Conservation (phyloP, 768 basidiomycete genomes). For the Phaeotremella fagi region DNA sequence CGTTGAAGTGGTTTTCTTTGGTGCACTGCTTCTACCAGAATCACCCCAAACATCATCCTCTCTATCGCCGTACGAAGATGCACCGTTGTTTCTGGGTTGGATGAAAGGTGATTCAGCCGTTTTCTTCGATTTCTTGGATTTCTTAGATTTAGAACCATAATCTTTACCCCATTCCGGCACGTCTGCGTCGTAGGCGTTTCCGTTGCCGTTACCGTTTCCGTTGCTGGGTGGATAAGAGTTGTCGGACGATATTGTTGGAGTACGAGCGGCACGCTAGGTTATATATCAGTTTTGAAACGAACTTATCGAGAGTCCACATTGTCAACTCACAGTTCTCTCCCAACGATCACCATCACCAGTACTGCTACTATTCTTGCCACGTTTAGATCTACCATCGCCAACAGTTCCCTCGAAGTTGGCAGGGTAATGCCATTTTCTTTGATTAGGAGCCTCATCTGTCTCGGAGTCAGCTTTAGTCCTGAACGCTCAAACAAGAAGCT, state of each 20-base stretch:
- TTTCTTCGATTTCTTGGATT: slow-evolving; percentile 10
- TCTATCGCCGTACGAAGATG: background rate
- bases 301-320: background rate
- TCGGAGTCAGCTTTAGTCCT: background rate
- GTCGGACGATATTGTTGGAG: slow-evolving; percentile 4
- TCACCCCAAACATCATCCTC: background rate
- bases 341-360: slow-evolving; percentile 39
- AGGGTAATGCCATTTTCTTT: slow-evolving; percentile 48
- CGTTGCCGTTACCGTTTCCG: too few relatives aligned
- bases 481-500: slow-evolving; percentile 4
- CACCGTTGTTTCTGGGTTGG: background rate
- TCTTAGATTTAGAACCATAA: slow-evolving; percentile 35
- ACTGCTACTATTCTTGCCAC: slow-evolving; percentile 6
- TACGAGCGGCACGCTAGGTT: slow-evolving; percentile 16
- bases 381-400: slow-evolving; percentile 24
- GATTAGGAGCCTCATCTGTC: slow-evolving; percentile 45
- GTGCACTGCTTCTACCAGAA: background rate
- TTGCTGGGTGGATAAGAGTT: slow-evolving; percentile 10
- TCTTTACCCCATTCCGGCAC: slow-evolving; percentile 49
- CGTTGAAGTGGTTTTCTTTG: background rate
- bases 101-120: slow-evolving; percentile 6
- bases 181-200: slow-evolving; percentile 34
- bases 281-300: background rate
- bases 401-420: slow-evolving; percentile 49
- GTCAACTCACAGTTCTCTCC: slow-evolving; percentile 23